Evolutionary conservation across 352 stramenopile species (phyloP).

Genomic region (Phytophthora uliginosa): DNA sequence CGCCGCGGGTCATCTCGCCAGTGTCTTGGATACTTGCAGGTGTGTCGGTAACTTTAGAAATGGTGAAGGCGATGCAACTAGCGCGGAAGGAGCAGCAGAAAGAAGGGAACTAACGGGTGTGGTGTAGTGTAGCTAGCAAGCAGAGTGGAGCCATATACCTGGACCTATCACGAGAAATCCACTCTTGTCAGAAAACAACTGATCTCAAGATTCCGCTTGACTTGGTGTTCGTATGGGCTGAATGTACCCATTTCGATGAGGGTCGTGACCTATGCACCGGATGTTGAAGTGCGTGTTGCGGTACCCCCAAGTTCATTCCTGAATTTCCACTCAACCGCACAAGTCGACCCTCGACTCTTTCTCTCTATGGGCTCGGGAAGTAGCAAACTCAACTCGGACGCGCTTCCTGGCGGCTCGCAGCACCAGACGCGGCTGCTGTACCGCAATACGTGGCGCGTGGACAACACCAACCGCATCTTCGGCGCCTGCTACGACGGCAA

Average conservation of each 20-base stretch:
- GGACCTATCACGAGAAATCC: conserved; percentile 15
- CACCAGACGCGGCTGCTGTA: conserved; percentile 78
- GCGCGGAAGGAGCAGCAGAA: not conserved
- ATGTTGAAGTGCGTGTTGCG: conserved; percentile 24
- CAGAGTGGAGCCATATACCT: conserved; percentile 23
- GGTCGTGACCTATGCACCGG: conserved; percentile 8
- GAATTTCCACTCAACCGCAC: conserved; percentile 26
- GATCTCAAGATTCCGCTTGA: conserved; percentile 17
- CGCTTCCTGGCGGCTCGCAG: conserved; percentile 33
- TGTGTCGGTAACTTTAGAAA: conserved; percentile 17
- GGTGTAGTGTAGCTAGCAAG: conserved; percentile 11
- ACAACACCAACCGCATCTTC: conserved; percentile 81
- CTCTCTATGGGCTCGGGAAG: conserved; percentile 27
- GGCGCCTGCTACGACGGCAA: conserved; percentile 84
- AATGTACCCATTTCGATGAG: conserved; percentile 24
- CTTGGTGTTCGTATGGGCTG: conserved; percentile 23
- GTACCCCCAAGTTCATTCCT: conserved; percentile 12
- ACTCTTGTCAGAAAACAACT: not conserved
- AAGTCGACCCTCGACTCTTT: conserved; percentile 14
- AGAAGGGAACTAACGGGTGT: not conserved
- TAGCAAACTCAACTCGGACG: conserved; percentile 27
- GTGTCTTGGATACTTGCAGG: not conserved
- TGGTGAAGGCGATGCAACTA: conserved; percentile 6
- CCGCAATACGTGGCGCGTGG: conserved; percentile 64
- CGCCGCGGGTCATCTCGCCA: not conserved